phyloP scores from a whole-genome alignment of 2,329 filamentous ascomycete species.

The Claviceps pazoutovae region DNA sequence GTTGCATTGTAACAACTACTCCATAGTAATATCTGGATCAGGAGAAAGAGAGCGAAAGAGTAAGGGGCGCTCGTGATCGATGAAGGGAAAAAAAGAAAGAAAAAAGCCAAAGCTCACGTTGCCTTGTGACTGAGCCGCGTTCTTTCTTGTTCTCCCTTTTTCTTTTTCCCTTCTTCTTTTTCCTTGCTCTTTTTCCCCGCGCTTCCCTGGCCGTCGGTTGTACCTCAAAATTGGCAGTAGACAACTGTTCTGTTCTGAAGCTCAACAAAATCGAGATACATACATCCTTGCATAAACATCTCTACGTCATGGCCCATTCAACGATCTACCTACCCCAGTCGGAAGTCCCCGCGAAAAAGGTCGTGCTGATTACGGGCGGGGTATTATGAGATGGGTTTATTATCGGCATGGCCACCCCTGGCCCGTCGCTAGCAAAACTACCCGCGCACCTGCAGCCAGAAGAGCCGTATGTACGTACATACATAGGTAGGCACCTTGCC shows the following conservation, averaged over 20 bases:
- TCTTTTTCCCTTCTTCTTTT: not conserved
- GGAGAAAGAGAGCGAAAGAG: not conserved
- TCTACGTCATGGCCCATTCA: conserved; percentile 5
- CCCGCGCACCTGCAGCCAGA: too few relatives aligned
- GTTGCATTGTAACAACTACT: not conserved
- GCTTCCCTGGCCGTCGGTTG: not conserved
- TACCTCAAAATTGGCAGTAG: too few relatives aligned
- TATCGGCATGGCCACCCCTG: too few relatives aligned
- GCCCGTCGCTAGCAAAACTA: too few relatives aligned
- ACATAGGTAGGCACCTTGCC: conserved; percentile 5
- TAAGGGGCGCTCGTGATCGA: not conserved
- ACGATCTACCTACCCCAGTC: conserved; percentile 25
- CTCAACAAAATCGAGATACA: too few relatives aligned
- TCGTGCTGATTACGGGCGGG: conserved; percentile 30
- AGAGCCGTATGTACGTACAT: too few relatives aligned
- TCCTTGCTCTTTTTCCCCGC: not conserved
- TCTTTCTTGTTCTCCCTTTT: not conserved
- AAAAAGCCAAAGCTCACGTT: not conserved
- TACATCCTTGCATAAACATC: not conserved
- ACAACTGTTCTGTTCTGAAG: too few relatives aligned
- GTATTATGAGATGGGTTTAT: conserved; percentile 11
- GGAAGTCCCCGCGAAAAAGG: conserved; percentile 18
- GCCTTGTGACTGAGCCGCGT: not conserved
- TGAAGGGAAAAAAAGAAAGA: not conserved
- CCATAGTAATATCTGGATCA: not conserved